Conservation (phyloP, 2,329 filamentous ascomycete species). For the Samsoniella hepiali region DNA sequence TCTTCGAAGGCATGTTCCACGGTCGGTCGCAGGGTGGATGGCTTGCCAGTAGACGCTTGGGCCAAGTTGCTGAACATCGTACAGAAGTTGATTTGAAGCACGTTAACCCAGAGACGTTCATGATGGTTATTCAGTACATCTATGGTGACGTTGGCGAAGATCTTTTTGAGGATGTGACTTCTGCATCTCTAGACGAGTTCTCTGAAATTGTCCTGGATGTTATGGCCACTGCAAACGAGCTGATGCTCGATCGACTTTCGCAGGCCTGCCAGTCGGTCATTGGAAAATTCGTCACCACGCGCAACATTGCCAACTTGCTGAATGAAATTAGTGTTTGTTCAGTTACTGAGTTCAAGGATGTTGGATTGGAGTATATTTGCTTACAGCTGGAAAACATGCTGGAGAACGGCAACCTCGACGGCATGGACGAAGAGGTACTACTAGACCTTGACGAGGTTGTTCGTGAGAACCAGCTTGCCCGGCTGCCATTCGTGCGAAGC, state of each 20-base stretch:
- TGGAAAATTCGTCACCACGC: slow-evolving; percentile 77
- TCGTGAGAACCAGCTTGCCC: slow-evolving; percentile 75
- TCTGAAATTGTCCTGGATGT: slow-evolving; percentile 89
- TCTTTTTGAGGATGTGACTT: slow-evolving; percentile 74
- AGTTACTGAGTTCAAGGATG: slow-evolving; percentile 81
- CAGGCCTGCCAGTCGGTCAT: slow-evolving; percentile 85
- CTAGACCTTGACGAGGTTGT: slow-evolving; percentile 76
- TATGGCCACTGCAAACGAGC: slow-evolving; percentile 83
- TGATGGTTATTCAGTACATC: slow-evolving; percentile 73
- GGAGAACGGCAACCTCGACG: slow-evolving; percentile 82
- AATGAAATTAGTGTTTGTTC: slow-evolving; percentile 84
- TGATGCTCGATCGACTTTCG: slow-evolving; percentile 89
- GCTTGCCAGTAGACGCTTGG: slow-evolving; percentile 67
- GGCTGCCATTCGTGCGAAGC: slow-evolving; percentile 73
- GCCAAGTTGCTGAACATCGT: slow-evolving; percentile 33
- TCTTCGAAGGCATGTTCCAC: slow-evolving; percentile 86
- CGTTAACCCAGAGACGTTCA: slow-evolving; percentile 68
- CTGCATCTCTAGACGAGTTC: slow-evolving; percentile 73
- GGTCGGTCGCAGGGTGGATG: slow-evolving; percentile 84
- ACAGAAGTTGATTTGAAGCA: slow-evolving; percentile 80
- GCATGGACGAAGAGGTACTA: slow-evolving; percentile 80
- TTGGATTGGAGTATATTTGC: slow-evolving; percentile 85
- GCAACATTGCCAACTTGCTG: slow-evolving; percentile 81
- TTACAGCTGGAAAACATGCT: slow-evolving; percentile 88
- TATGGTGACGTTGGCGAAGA: slow-evolving; percentile 80